These are phyloP conservation scores for Rhynchosporium graminicola DNA, from an alignment of 2,329 filamentous ascomycete species.

Conservation along the genomic window DNA sequence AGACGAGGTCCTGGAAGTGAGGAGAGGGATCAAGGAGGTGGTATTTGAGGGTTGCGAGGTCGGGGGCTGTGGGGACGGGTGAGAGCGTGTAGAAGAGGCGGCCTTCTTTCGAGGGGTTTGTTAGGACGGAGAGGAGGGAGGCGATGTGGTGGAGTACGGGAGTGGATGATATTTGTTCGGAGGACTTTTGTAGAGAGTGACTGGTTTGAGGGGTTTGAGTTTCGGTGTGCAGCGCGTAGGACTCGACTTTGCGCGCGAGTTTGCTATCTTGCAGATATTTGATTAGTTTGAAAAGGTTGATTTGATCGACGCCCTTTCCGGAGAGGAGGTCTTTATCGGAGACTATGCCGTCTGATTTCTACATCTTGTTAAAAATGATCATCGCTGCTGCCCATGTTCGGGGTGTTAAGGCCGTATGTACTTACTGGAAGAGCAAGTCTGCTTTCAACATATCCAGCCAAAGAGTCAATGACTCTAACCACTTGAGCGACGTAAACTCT, in stretches of 20 bases:
- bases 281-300: conserved; percentile 88
- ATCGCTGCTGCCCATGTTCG: too few species aligned
- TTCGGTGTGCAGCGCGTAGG: conserved; percentile 67
- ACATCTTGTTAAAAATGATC: conserved; percentile 27
- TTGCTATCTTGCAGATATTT: conserved; percentile 90
- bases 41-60: conserved; percentile 71
- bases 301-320: conserved; percentile 88
- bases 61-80: conserved; percentile 22
- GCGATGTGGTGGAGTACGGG: conserved; percentile 54
- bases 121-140: conserved; percentile 75
- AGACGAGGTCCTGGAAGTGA: conserved; percentile 85
- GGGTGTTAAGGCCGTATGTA: background rate
- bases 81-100: conserved; percentile 63
- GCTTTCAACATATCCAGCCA: conserved; percentile 67
- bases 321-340: conserved; percentile 72
- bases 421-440: conserved; percentile 52
- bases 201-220: conserved; percentile 34
- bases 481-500: conserved; percentile 88
- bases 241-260: conserved; percentile 90
- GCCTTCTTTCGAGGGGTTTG: conserved; percentile 77
- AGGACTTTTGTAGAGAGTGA: conserved; percentile 25
- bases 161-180: conserved; percentile 24
- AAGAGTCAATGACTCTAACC: conserved; percentile 77
- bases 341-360: conserved; percentile 64
- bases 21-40: conserved; percentile 88